Evolutionary conservation across 176 grass and related monocot genomes (phyloP), one percentile per base, ranked within the genome.

Genomic region (Avena eriantha): DNA sequence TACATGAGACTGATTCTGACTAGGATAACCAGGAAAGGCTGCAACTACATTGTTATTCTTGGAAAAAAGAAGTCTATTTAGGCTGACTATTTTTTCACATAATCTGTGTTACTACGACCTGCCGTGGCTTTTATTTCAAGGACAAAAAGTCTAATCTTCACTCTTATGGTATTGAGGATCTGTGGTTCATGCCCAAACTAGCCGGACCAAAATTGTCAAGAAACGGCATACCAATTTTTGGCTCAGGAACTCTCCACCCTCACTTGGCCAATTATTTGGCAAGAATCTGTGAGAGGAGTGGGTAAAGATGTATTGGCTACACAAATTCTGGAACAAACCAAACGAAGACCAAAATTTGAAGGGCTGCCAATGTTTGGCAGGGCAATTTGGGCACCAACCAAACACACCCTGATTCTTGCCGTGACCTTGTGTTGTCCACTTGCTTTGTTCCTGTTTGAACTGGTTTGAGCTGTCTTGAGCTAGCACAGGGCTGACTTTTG

Each of bases 61-160:
- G 79, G 60, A 47, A 47, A 47, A 47, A 47, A 41, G 39, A 47
- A 47, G 45, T 47, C 45, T 10, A 47, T 9, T 11, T 47, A 47
- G 45, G 45, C 45, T 36, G 58, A 82, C 48, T 70, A 64, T 68
- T 31, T 78, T 78, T 73, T 59, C 53, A 73, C 4, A 73, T 18
- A 24, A 73, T 72, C 46, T 84, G 36, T 74, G 22, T 84, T n/a
- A 73, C 69, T 46, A 34, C 14, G 45, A 84, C 39, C 51, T 83
- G 23, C 35, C 49, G 22, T 71, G 66, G 48, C 57, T 61, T 41
- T 41, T 80, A 41, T 41, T 21, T 63, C 12, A 47, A 15, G 77
- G 57, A 64, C 39, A 60, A 41, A 79, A 26, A 29, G 55, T 17
- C 47, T 68, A 34, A 8, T 49, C 23, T 21, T 66, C 51, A 19